phyloP scores from a whole-genome alignment of 257 asterid genomes.

The Fraxinus excelsior region DNA sequence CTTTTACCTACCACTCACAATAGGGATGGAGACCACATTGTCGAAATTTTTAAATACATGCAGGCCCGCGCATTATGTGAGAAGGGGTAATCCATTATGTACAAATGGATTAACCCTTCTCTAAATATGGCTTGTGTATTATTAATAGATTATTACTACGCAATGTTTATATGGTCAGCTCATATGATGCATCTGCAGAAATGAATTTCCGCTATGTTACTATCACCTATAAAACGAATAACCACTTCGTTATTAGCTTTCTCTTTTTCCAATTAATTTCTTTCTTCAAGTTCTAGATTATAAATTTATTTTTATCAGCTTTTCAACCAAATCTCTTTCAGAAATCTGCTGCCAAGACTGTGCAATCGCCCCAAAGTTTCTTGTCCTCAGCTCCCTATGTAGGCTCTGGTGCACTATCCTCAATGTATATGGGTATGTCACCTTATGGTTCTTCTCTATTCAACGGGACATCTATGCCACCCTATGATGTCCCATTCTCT shows the following conservation, averaged over 20 bases:
- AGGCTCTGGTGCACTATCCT: slow-evolving; percentile 73
- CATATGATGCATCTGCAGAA: not conserved
- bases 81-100: no score
- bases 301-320: slow-evolving; percentile 11
- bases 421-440: slow-evolving; percentile 77
- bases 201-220: not conserved
- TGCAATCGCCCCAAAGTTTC: slow-evolving; percentile 70
- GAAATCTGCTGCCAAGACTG: slow-evolving; percentile 68
- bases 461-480: slow-evolving; percentile 69
- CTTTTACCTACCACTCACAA: no score
- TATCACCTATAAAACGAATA: not conserved
- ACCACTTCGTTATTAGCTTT: not conserved
- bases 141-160: not conserved
- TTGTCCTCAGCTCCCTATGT: slow-evolving; percentile 61
- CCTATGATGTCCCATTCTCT: slow-evolving; percentile 78
- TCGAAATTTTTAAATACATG: no score
- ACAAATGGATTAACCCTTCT: not conserved
- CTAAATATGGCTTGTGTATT: not conserved
- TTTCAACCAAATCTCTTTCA: slow-evolving; percentile 29
- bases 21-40: no score
- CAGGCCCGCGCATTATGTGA: no score
- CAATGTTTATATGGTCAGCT: not conserved
- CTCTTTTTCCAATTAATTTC: not conserved
- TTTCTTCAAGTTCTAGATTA: slow-evolving; percentile 14
- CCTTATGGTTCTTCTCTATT: slow-evolving; percentile 80